A percentile compares a stretch with the other conserved stretches of the same genome.
These are phyloP conservation scores for Aureobasidium mangrovei DNA, from an alignment of 2,329 filamentous ascomycete species.

Conservation along the genomic window DNA sequence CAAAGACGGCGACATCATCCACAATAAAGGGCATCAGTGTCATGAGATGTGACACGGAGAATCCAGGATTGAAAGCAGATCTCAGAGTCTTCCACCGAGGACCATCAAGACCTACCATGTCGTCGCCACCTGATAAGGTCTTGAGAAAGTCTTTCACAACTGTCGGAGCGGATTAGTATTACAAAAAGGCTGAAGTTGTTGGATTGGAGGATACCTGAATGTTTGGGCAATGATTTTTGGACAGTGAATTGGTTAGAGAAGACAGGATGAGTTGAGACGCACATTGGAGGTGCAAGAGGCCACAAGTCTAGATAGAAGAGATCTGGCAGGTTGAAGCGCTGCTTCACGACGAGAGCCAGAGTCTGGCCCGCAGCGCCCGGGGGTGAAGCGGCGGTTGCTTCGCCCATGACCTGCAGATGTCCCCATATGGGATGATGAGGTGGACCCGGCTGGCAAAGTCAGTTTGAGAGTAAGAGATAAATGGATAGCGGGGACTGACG, in stretches of 20 bases:
- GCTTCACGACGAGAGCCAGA: slow-evolving; percentile 27
- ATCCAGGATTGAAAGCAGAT: slow-evolving; percentile 36
- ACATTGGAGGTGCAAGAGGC: slow-evolving; percentile 30
- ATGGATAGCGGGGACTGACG: not conserved
- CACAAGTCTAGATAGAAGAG: slow-evolving; percentile 39
- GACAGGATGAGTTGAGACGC: slow-evolving; percentile 33
- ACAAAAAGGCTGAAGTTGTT: not conserved
- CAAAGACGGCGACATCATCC: slow-evolving; percentile 27
- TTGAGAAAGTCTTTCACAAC: slow-evolving; percentile 24
- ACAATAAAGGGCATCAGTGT: slow-evolving; percentile 32
- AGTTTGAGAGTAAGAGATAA: not conserved
- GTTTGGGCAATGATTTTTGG: slow-evolving; percentile 27
- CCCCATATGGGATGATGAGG: slow-evolving; percentile 35
- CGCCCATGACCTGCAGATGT: slow-evolving; percentile 32
- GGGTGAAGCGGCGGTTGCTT: slow-evolving; percentile 28
- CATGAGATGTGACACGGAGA: slow-evolving; percentile 31
- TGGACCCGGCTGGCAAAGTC: slow-evolving; percentile 29
- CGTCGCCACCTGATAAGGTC: slow-evolving; percentile 30
- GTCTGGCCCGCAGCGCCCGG: slow-evolving; percentile 29
- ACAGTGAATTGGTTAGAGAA: slow-evolving; percentile 31
- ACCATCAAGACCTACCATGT: slow-evolving; percentile 32
- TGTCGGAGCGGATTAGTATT: not conserved
- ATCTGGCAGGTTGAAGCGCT: slow-evolving; percentile 29
- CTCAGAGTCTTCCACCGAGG: slow-evolving; percentile 37
- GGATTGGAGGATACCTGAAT: slow-evolving; percentile 15